A percentile compares a stretch with the other conserved stretches of the same genome.
Evolutionary conservation across 495 filamentous ascomycete species (phyloP).

Genomic region (Antarctomyces pellizariae): DNA sequence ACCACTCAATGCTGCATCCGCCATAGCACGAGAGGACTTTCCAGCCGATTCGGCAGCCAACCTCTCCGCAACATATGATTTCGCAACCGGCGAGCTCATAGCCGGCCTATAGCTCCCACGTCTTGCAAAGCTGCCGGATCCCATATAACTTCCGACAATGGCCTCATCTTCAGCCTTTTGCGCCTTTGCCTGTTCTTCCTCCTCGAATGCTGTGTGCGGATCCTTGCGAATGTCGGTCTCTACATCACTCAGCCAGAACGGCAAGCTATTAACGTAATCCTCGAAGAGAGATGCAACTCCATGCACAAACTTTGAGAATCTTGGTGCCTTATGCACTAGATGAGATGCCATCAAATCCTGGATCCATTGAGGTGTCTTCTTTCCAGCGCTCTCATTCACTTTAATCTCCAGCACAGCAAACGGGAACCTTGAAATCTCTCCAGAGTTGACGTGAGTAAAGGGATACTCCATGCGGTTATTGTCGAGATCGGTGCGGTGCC

Average conservation of each 20-base stretch:
- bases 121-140: conserved; percentile 20
- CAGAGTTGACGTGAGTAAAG: conserved; percentile 61
- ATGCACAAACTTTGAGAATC: conserved; percentile 93
- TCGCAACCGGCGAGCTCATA: conserved; percentile 36
- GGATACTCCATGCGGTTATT: conserved; percentile 61
- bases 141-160: conserved; percentile 67
- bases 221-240: conserved; percentile 86
- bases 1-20: conserved; percentile 5
- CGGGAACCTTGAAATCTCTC: conserved; percentile 81
- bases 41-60: conserved; percentile 15
- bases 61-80: conserved; percentile 26
- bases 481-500: conserved; percentile 86
- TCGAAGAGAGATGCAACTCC: conserved; percentile 81
- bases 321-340: conserved; percentile 65
- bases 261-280: conserved; percentile 84
- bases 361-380: conserved; percentile 64
- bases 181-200: conserved; percentile 61
- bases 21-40: conserved; percentile 5
- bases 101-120: conserved; percentile 24
- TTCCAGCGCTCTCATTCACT: conserved; percentile 39
- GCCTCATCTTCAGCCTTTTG: conserved; percentile 67
- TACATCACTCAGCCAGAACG: conserved; percentile 81
- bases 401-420: conserved; percentile 87
- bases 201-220: conserved; percentile 72
- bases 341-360: conserved; percentile 79